Evolutionary conservation across 768 basidiomycete genomes (phyloP), one percentile per base, ranked within the genome.

Genomic region (Boletus rex-veris): DNA sequence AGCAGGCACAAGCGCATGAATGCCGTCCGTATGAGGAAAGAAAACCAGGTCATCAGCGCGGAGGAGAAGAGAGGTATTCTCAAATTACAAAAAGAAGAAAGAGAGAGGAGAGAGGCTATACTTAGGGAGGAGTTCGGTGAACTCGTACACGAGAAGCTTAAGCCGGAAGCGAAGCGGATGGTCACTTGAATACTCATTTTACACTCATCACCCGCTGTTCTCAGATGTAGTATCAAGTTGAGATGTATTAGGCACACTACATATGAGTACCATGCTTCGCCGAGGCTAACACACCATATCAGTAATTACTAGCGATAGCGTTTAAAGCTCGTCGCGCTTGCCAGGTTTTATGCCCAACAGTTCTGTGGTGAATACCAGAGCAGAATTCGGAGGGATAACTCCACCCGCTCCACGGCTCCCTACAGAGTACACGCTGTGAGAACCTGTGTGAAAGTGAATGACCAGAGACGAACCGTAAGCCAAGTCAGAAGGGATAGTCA

Each of bases 11-110:
- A 90, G 59, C 81, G 93, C 71, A 99, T 99, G 97, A 99, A 98
- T 62, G 96, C 97, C 1, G 96, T 99, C 41, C 90, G 97, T 55
- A 90, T 99, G 85, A 78, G 96, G 67, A 98, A 98, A 79, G 97
- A 99, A 77, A 98, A 99, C 75, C 97, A 99, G 74, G 95, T 98
- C 58, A 99, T 99, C 68, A 92, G 88, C 63, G 94, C 96, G 2
- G 97, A 98, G 73, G 97, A 99, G 80, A 98, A 98, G 79, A 75
- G 97, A 33, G 91, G 92, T 35, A 95, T 98, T 54, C 68, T 98
- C 68, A 96, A 97, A 73, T 65, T 98, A 71, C 96, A 98, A 73
- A 88, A 78, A 68, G 96, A 98, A 70, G 97, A 99, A 75, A 83
- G 89, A 70, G 85, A 88, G 71, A 84, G 95, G 73, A 81, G 92